Percentiles rank a stretch among this genome's conserved stretches.
These are phyloP conservation scores for Silene latifolia DNA, from an alignment of 148 eudicot species.

Conservation along the genomic window DNA sequence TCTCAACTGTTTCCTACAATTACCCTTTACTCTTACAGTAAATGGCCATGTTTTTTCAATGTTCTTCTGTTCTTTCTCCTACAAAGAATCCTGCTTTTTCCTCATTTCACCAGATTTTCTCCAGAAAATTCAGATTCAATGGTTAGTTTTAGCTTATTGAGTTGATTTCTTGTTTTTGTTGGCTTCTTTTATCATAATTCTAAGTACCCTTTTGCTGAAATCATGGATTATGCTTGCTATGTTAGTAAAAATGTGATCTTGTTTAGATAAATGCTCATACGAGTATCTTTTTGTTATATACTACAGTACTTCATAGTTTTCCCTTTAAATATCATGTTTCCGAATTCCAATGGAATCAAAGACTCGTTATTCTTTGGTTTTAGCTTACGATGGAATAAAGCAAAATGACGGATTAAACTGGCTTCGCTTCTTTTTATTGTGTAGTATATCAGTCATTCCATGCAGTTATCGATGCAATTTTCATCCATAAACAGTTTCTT, in stretches of 20 bases:
- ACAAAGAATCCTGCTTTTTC: conserved; percentile 19
- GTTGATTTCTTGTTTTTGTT: background rate
- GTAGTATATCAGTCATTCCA: no score
- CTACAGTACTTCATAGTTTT: no score
- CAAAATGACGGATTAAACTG: no score
- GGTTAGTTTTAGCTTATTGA: conserved; percentile 13
- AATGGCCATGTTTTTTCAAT: conserved; percentile 33
- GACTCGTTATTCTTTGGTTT: no score
- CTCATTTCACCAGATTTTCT: conserved; percentile 16
- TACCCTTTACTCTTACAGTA: background rate
- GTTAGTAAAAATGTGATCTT: background rate
- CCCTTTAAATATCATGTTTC: no score
- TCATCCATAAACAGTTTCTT: no score
- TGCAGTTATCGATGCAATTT: no score
- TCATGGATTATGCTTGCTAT: background rate
- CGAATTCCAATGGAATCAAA: no score
- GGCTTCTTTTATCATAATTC: background rate
- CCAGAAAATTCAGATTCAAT: conserved; percentile 17
- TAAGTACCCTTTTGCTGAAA: background rate
- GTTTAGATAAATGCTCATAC: background rate
- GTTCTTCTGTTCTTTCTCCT: conserved; percentile 29
- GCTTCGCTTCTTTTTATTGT: no score
- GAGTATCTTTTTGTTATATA: no score
- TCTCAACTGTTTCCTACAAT: no score
- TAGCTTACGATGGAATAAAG: no score